Conservation (phyloP, 23 red algal species). For the Gracilaria gracilis region DNA sequence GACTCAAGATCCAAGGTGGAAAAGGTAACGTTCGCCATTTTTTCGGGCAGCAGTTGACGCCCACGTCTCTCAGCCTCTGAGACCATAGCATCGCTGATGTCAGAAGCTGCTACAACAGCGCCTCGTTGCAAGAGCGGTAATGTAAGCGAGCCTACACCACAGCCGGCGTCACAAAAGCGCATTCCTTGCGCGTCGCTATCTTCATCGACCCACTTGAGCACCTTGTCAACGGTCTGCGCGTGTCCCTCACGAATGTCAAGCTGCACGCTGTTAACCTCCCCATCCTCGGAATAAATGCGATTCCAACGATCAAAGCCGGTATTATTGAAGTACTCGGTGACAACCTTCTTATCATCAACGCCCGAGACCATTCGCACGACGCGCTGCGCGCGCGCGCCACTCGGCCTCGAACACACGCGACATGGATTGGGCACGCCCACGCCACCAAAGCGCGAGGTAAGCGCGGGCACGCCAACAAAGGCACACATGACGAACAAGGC, state of each 20-base stretch:
- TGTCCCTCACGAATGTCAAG: conserved; percentile 94
- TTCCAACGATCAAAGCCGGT: conserved; percentile 98
- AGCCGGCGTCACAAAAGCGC: conserved; percentile 93
- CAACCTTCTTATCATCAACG: conserved; percentile 88
- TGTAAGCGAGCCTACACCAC: conserved; percentile 96
- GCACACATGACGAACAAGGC: not conserved
- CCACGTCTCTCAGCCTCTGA: conserved; percentile 78
- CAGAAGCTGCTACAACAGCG: conserved; percentile 78
- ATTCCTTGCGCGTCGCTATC: conserved; percentile 64
- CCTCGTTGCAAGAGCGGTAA: conserved; percentile 83
- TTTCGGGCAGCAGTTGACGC: conserved; percentile 28
- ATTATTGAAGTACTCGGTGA: conserved; percentile 96
- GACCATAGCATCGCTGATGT: conserved; percentile 93
- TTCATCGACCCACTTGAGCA: conserved; percentile 86
- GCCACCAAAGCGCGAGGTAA: not conserved
- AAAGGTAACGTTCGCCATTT: conserved; percentile 60
- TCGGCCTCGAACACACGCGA: too few relatives aligned
- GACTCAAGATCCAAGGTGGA: conserved; percentile 74
- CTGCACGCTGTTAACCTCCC: conserved; percentile 93
- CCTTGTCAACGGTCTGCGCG: conserved; percentile 82
- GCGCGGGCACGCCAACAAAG: not conserved
- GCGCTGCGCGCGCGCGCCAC: not conserved
- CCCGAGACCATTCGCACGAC: conserved; percentile 41
- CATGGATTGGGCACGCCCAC: not conserved
- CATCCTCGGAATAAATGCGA: conserved; percentile 94